Percentiles rank a stretch among this genome's conserved stretches.
phyloP scores from a whole-genome alignment of 306 rosid species.

The Begonia masoniana region DNA sequence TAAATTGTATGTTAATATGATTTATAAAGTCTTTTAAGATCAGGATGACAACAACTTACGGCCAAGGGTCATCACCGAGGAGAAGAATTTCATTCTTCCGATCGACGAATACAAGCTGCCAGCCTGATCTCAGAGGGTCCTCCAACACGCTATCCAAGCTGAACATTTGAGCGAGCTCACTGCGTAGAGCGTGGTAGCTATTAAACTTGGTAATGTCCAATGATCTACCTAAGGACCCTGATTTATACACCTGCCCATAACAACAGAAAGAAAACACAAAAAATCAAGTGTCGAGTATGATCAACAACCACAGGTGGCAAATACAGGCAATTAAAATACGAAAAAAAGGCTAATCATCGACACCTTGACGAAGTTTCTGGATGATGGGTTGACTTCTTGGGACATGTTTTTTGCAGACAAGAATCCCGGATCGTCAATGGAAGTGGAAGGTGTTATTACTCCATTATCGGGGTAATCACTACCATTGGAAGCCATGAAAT shows the following conservation, averaged over 20 bases:
- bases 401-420: slow-evolving; percentile 46
- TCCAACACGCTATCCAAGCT: slow-evolving; percentile 78
- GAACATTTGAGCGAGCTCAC: slow-evolving; percentile 85
- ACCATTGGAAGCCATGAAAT: slow-evolving; percentile 47
- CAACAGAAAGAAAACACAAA: background rate
- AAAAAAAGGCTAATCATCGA: background rate
- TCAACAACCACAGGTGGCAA: background rate
- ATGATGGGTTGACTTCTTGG: slow-evolving; percentile 39
- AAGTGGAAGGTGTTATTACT: slow-evolving; percentile 41
- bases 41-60: slow-evolving; percentile 29
- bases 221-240: slow-evolving; percentile 52
- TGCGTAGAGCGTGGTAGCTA: slow-evolving; percentile 72
- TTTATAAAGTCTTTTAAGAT: background rate
- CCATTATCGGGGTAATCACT: slow-evolving; percentile 47
- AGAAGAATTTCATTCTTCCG: slow-evolving; percentile 92
- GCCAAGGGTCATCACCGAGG: slow-evolving; percentile 71
- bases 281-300: too few relatives aligned
- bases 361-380: slow-evolving; percentile 88
- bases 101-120: slow-evolving; percentile 99
- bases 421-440: slow-evolving; percentile 59
- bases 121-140: slow-evolving; percentile 98
- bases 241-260: slow-evolving; percentile 32
- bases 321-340: background rate
- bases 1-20: background rate
- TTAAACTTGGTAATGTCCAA: slow-evolving; percentile 61